Base-by-base conservation (phyloP, 1,284 basidiomycete species). In the Chalciporus sp. region DNA sequence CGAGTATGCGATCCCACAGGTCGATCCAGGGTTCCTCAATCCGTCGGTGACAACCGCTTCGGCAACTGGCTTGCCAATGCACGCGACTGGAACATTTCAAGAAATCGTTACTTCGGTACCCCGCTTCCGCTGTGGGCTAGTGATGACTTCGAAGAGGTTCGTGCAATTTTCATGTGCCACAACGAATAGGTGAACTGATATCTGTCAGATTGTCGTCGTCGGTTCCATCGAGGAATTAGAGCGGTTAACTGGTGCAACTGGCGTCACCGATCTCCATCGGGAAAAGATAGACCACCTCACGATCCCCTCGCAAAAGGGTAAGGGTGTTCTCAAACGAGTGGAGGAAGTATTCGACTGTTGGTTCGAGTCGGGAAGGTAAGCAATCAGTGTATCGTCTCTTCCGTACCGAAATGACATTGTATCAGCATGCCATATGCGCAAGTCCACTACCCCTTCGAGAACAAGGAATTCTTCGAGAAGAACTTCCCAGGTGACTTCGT, bases 331-430 rank as follows among this genome's bases (percentile, higher is more conserved):
- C 42, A 92, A 84, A 72, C 87, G 96, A 55, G 83, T 98, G 17
- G 94, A 98, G 57, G 97, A 98, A 72, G 95, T 99, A 29, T 99
- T 99, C 72, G 97, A 99, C 72, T 99, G 97, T 72, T 99, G 97
- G 97, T 99, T 99, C 72, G 97, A 99, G 77, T 98, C 96, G 7
- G 97, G 97, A 74, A 94, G 91, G 93, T 93, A 61, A 56, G 80
- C 60, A 31, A 19, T 7, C 17, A 23, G 4, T 28, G 33, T 28
- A 33, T 26, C 33, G 28, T 20, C 28, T 20, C 7, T 16, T 16
- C 5, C 12, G 6, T 37, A 12, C 17, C 42, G 26, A 16, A 47
- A 42, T 47, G 42, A 69, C 43, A 14, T 31, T n/a, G 44, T 47
- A 28, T 9, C 61, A 96, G 95, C 68, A 99, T 99, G 97, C 97